Base-by-base conservation (phyloP, 495 filamentous ascomycete genomes). In the Hypoxylon perforatum region DNA sequence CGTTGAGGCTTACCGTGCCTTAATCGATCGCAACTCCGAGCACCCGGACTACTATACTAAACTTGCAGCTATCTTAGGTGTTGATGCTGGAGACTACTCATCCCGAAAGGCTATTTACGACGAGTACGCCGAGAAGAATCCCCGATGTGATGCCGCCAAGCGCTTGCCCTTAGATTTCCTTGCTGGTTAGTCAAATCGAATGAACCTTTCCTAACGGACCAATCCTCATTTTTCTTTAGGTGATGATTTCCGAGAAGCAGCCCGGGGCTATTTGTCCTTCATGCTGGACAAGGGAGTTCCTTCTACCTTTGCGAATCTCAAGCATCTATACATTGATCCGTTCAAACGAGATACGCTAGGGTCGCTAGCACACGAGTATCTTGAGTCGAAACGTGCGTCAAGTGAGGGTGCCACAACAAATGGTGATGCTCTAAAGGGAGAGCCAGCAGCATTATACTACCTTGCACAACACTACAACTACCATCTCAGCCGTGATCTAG, bases 401-500 rank as follows among this genome's bases (percentile, higher is more conserved):
- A 80, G 80, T 9, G 72, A 63, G 22, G 78, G 81, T 28, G 74
- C 71, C 38, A 65, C 69, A 12, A 56, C 73, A 1, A 88, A 88
- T 57, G 85, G 82, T 11, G 82, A 88, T 23, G 76, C 79, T 49
- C 85, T 86, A 19, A 86, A 88, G 51, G 94, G 94, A 70, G 81
- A 89, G 50, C 82, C 91, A 6, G 91, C 93, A 10, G 90, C 89
- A 3, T 86, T 91, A 41, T 97, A 95, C 73, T 99, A 96, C 82
- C 87, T 99, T 52, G 92, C 92, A 4, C 96, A 98, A 71, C 95
- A 99, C 77, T 97, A 97, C 81, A 93, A 97, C 77, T 97, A 96
- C 72, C 83, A 91, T 75, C 83, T 92, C 53, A 96, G 91, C 70
- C 91, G 94, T 36, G 85, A 97, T 75, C 82, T 97, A 23, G 61